A percentile compares a stretch with the other conserved stretches of the same genome.
Conservation (phyloP, 2,329 filamentous ascomycete genomes). For the Aspergillus japonicus region DNA sequence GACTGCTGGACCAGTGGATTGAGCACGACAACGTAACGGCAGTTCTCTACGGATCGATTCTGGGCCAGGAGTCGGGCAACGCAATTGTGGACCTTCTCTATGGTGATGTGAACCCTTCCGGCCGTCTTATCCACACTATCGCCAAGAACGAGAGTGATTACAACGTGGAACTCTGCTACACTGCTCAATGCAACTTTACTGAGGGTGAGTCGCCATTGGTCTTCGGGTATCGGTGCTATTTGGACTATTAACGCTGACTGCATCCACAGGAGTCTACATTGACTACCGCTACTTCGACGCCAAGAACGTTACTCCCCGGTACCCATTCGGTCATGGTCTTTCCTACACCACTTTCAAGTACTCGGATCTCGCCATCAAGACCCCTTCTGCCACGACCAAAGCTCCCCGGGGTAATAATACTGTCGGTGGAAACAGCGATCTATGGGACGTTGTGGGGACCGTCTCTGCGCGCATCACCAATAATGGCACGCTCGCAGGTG, state of each 20-base stretch:
- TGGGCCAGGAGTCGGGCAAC: slow-evolving; percentile 60
- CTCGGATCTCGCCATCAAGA: slow-evolving; percentile 11
- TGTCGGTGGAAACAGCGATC: slow-evolving; percentile 54
- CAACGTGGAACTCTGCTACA: slow-evolving; percentile 24
- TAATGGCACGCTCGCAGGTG: slow-evolving; percentile 49
- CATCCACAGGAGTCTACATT: slow-evolving; percentile 45
- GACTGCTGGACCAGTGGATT: slow-evolving; percentile 57
- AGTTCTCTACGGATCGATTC: slow-evolving; percentile 62
- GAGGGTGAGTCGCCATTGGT: neutral
- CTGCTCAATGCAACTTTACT: slow-evolving; percentile 8
- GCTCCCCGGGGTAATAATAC: slow-evolving; percentile 2
- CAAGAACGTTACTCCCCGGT: slow-evolving; percentile 33
- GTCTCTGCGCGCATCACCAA: slow-evolving; percentile 53
- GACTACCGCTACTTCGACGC: slow-evolving; percentile 56
- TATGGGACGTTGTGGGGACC: slow-evolving; percentile 54
- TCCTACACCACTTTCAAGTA: slow-evolving; percentile 30
- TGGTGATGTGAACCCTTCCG: slow-evolving; percentile 40
- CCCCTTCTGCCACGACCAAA: neutral
- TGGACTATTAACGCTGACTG: neutral
- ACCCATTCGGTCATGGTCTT: slow-evolving; percentile 38
- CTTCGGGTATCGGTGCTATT: neutral
- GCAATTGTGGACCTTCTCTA: slow-evolving; percentile 57
- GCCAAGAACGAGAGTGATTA: slow-evolving; percentile 58
- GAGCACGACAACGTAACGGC: slow-evolving; percentile 63
- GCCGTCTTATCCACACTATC: slow-evolving; percentile 54